These are phyloP conservation scores for Solanum sparsipilum DNA, from an alignment of 257 asterid genomes.

Conservation along the genomic window DNA sequence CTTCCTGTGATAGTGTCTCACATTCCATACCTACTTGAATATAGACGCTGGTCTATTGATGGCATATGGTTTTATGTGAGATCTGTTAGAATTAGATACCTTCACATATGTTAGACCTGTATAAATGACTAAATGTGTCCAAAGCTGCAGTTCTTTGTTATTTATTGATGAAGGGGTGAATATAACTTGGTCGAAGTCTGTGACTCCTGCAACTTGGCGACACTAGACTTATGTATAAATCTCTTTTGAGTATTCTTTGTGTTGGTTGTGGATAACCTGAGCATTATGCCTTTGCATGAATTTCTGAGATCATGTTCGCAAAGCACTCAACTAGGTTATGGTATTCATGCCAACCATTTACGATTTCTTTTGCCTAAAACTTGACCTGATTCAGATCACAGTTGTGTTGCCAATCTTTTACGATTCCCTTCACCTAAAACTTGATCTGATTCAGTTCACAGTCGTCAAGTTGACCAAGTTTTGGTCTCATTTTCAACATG, in stretches of 20 bases:
- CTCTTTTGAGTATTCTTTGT: not conserved
- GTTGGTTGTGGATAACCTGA: not conserved
- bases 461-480: not conserved
- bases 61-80: not conserved
- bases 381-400: not conserved
- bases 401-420: not conserved
- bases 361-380: not conserved
- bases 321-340: not conserved
- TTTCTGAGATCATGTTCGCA: not conserved
- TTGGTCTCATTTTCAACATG: not conserved
- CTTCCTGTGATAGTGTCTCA: not conserved
- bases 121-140: not conserved
- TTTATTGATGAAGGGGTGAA: not conserved
- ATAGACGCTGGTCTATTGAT: not conserved
- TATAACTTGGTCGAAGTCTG: not conserved
- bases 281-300: not conserved
- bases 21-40: not conserved
- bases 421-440: not conserved
- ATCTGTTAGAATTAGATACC: not conserved
- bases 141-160: not conserved
- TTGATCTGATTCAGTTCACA: not conserved
- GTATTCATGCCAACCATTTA: not conserved
- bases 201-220: not conserved
- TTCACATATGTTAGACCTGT: not conserved
- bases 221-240: not conserved